phyloP scores from a whole-genome alignment of 2,329 filamentous ascomycete species.

The Fusarium dimerum region DNA sequence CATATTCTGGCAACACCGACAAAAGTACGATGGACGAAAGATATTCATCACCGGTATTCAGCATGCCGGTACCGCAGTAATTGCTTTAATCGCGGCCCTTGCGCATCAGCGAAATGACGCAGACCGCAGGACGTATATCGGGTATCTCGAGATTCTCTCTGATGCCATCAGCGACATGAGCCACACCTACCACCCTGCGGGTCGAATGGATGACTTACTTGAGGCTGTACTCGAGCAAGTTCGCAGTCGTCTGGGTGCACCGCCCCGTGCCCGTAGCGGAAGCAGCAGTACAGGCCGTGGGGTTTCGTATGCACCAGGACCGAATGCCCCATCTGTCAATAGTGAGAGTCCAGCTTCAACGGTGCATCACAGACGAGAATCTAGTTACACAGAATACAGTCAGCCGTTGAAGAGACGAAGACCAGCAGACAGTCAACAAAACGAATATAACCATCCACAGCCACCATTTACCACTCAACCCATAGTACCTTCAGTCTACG shows the following conservation, averaged over 20 bases:
- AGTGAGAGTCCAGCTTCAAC: conserved; percentile 24
- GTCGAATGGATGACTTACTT: conserved; percentile 54
- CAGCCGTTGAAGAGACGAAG: conserved; percentile 34
- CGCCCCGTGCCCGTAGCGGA: conserved; percentile 19
- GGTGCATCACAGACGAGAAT: conserved; percentile 35
- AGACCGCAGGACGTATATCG: conserved; percentile 41
- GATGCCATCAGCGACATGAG: conserved; percentile 54
- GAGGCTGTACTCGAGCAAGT: conserved; percentile 54
- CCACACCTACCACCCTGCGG: conserved; percentile 53
- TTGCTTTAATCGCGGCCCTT: conserved; percentile 53
- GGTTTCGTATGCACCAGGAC: conserved; percentile 2
- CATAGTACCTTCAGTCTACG: no score
- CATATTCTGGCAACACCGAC: conserved; percentile 57
- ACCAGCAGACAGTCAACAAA: conserved; percentile 27
- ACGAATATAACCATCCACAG: conserved; percentile 33
- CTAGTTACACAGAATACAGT: conserved; percentile 23
- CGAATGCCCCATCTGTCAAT: conserved; percentile 11
- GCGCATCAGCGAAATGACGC: conserved; percentile 38
- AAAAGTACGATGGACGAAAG: conserved; percentile 51
- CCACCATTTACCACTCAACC: conserved; percentile 22
- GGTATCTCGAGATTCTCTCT: conserved; percentile 54
- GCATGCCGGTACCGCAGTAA: conserved; percentile 55
- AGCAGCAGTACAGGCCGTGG: conserved; percentile 11
- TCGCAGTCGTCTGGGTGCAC: conserved; percentile 32
- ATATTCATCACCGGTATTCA: conserved; percentile 53